These are phyloP conservation scores for Cryptococcus depauperatus DNA, from an alignment of 1,284 basidiomycete species.

Conservation along the genomic window DNA sequence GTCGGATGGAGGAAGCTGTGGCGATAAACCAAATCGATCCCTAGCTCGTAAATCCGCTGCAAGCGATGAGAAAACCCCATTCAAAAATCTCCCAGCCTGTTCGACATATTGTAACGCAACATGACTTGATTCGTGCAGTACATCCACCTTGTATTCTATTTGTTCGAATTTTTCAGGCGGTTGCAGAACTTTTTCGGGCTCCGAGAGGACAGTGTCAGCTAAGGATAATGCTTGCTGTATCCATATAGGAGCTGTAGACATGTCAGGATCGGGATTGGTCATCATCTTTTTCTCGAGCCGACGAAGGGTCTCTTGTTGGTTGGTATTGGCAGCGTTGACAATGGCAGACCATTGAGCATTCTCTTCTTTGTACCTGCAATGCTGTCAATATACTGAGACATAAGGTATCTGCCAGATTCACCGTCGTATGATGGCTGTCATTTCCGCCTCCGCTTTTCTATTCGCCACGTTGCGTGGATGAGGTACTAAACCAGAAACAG, in stretches of 20 bases:
- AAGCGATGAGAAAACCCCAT: slow-evolving; percentile 43
- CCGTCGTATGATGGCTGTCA: slow-evolving; percentile 27
- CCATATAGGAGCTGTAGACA: slow-evolving; percentile 25
- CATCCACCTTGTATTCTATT: slow-evolving; percentile 44
- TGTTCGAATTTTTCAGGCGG: slow-evolving; percentile 32
- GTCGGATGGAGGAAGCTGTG: slow-evolving; percentile 13
- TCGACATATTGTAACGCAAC: slow-evolving; percentile 38
- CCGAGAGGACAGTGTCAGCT: slow-evolving; percentile 28
- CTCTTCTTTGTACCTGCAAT: slow-evolving; percentile 36
- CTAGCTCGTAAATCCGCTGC: slow-evolving; percentile 35
- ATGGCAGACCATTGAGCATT: slow-evolving; percentile 36
- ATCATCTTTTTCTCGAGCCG: slow-evolving; percentile 15
- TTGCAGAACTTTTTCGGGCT: slow-evolving; percentile 24
- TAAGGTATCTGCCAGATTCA: slow-evolving; percentile 6
- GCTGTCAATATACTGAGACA: slow-evolving; percentile 15
- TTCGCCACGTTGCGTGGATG: slow-evolving; percentile 44
- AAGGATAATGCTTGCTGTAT: slow-evolving; percentile 28
- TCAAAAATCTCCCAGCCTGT: slow-evolving; percentile 40
- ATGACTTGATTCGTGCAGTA: slow-evolving; percentile 37
- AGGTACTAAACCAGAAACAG: slow-evolving; percentile 18
- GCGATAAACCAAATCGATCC: slow-evolving; percentile 17
- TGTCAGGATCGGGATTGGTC: slow-evolving; percentile 17
- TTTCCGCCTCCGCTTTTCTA: slow-evolving; percentile 25
- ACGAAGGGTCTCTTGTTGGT: slow-evolving; percentile 19
- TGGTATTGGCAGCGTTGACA: slow-evolving; percentile 26